Conservation (phyloP, 2,329 filamentous ascomycete genomes). For the Chrysoporthe deuterocubensis region DNA sequence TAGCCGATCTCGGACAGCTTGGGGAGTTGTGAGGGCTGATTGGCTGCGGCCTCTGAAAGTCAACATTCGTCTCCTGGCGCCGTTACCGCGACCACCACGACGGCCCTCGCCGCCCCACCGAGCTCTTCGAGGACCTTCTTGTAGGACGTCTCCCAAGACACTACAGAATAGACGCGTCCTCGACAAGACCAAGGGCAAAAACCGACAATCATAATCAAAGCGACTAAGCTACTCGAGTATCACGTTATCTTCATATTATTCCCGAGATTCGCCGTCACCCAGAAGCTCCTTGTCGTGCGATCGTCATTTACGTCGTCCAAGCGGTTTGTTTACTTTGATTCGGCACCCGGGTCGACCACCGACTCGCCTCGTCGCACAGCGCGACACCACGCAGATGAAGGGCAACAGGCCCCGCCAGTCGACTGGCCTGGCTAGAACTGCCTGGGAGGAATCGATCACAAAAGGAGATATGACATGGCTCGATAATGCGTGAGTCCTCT, state of each 20-base stretch:
- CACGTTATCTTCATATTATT: too few relatives aligned
- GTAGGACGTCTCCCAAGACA: neutral
- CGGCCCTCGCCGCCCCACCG: neutral
- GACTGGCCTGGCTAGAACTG: neutral
- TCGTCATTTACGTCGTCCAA: slow-evolving; percentile 1
- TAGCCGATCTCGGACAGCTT: slow-evolving; percentile 6
- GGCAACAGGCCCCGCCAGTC: neutral
- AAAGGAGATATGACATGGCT: slow-evolving; percentile 19
- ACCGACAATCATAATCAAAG: too few relatives aligned
- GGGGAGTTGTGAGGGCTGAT: slow-evolving; percentile 9
- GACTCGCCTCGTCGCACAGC: slow-evolving; percentile 11
- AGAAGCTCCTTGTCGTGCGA: neutral
- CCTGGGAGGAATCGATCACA: neutral
- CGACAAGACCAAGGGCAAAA: neutral
- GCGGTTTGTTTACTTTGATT: slow-evolving; percentile 20
- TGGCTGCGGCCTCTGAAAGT: slow-evolving; percentile 27
- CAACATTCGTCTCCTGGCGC: slow-evolving; percentile 23
- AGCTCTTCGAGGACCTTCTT: neutral
- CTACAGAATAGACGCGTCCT: neutral
- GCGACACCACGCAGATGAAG: slow-evolving; percentile 11
- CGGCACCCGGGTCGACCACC: neutral
- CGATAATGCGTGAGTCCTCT: slow-evolving; percentile 20
- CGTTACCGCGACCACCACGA: slow-evolving; percentile 20
- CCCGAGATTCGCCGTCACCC: neutral
- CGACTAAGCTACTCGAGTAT: neutral